Percentiles rank a stretch among this genome's conserved stretches.
These are phyloP conservation scores for Bipolaris sorokiniana DNA, from an alignment of 2,329 filamentous ascomycete genomes.

Conservation along the genomic window DNA sequence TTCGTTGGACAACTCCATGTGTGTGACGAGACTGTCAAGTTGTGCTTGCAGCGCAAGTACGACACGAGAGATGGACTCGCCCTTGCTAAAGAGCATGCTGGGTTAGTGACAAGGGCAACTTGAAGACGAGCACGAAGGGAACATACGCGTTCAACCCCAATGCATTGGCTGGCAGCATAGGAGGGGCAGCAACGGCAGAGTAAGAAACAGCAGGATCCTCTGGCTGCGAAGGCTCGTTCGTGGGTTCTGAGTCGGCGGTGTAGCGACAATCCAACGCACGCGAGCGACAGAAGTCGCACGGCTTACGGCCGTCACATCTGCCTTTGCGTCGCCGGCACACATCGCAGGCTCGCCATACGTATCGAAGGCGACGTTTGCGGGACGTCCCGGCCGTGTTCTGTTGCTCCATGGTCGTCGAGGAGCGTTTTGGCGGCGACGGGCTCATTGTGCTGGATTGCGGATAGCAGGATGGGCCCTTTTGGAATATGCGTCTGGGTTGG, in stretches of 20 bases:
- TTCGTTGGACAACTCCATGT: slow-evolving; percentile 1
- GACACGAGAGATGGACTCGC: background rate
- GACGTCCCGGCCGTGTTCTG: background rate
- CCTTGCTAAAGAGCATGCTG: background rate
- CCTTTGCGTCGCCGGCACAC: slow-evolving; percentile 1
- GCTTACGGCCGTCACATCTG: background rate
- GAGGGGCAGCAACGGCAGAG: background rate
- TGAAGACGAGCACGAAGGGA: background rate
- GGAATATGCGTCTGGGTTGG: background rate
- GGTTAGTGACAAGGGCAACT: background rate
- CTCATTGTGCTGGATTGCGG: background rate
- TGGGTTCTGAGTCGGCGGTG: background rate
- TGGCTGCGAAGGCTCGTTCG: background rate
- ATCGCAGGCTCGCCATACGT: slow-evolving; percentile 2
- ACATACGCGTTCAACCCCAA: background rate
- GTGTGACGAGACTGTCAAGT: background rate
- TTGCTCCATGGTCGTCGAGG: background rate
- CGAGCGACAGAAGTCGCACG: background rate
- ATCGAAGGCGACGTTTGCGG: slow-evolving; percentile 1
- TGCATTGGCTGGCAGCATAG: background rate
- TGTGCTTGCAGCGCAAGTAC: background rate
- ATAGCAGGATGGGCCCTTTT: background rate
- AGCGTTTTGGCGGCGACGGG: background rate
- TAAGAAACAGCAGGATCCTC: background rate
- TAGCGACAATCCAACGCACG: slow-evolving; percentile 1